Percentiles rank a stretch among this genome's conserved stretches.
phyloP scores from a whole-genome alignment of 2,329 filamentous ascomycete species.

The Trichoderma polysporum region DNA sequence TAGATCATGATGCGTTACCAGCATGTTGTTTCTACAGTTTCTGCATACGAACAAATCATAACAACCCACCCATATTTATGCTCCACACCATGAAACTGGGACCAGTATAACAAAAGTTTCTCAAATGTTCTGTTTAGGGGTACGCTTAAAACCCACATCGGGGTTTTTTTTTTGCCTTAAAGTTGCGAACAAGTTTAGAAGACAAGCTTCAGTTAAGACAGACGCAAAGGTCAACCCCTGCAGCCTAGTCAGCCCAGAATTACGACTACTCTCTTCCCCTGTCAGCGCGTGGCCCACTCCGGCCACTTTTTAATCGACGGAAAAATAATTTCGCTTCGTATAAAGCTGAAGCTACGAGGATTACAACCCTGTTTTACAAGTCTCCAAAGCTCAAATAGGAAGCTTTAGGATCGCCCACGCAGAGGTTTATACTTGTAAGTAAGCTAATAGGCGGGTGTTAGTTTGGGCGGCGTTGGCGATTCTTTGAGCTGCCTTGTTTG shows the following conservation, averaged over 20 bases:
- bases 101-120: no score
- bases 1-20: no score
- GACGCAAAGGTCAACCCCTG: neutral
- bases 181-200: neutral
- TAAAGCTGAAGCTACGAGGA: neutral
- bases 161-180: no score
- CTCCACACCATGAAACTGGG: neutral
- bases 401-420: constrained; percentile 3
- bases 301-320: neutral
- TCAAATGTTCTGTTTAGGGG: no score
- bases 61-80: neutral
- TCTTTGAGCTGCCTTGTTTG: constrained; percentile 1
- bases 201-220: neutral
- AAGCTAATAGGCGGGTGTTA: neutral
- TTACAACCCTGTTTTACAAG: neutral
- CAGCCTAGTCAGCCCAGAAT: neutral
- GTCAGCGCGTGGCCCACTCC: neutral
- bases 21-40: no score
- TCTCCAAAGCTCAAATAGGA: neutral
- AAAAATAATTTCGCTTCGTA: constrained; percentile 17
- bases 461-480: neutral
- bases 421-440: neutral
- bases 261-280: neutral
- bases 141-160: no score
- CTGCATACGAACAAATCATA: no score